phyloP scores from a whole-genome alignment of 23 red algal genomes.

The Gracilaria domingensis region DNA sequence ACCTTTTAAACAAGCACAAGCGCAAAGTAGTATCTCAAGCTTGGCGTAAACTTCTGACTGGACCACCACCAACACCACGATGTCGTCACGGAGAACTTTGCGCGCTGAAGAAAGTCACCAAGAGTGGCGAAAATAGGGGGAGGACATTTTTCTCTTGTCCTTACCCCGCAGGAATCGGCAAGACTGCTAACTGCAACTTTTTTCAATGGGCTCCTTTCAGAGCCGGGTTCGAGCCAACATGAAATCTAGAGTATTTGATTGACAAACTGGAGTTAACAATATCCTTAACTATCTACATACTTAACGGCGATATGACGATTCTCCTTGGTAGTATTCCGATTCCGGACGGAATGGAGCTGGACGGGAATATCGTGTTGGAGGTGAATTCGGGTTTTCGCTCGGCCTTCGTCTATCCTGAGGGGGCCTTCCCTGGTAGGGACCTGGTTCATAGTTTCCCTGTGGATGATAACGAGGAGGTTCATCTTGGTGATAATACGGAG shows the following conservation, averaged over 20 bases:
- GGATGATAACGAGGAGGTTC: background rate
- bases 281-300: background rate
- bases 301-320: slow-evolving; percentile 7
- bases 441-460: background rate
- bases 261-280: background rate
- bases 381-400: background rate
- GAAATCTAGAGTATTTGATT: background rate
- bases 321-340: background rate
- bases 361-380: background rate
- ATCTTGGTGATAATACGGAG: background rate
- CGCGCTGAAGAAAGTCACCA: slow-evolving; percentile 53
- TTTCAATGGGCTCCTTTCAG: slow-evolving; percentile 65
- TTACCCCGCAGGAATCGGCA: slow-evolving; percentile 38
- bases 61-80: slow-evolving; percentile 62
- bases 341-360: background rate
- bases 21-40: slow-evolving; percentile 26
- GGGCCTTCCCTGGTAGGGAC: background rate
- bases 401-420: background rate
- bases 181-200: slow-evolving; percentile 52
- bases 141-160: slow-evolving; percentile 66
- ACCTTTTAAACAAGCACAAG: slow-evolving; percentile 8
- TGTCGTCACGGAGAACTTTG: slow-evolving; percentile 58
- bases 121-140: slow-evolving; percentile 62
- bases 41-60: slow-evolving; percentile 47
- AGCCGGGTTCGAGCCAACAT: slow-evolving; percentile 37